These are phyloP conservation scores for Corinectria fuckeliana DNA, from an alignment of 2,329 filamentous ascomycete species.

Conservation along the genomic window DNA sequence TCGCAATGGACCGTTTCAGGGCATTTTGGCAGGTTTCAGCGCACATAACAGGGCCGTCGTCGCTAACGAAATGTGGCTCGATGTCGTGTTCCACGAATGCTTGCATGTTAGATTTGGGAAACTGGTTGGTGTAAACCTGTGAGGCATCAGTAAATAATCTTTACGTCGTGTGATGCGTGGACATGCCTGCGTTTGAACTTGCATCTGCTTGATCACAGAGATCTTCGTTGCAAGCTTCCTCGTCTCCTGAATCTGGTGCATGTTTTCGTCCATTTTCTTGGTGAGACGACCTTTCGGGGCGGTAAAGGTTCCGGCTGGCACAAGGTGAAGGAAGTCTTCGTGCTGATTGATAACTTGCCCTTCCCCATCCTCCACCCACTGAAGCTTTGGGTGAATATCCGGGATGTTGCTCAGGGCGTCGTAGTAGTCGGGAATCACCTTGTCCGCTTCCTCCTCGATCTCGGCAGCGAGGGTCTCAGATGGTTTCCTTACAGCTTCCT, in stretches of 20 bases:
- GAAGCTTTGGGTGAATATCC: constrained; percentile 77
- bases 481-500: constrained; percentile 54
- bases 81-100: constrained; percentile 88
- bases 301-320: constrained; percentile 77
- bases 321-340: constrained; percentile 81
- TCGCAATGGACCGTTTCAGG: constrained; percentile 87
- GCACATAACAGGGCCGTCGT: constrained; percentile 87
- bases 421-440: constrained; percentile 92
- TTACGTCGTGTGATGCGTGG: not conserved
- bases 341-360: constrained; percentile 88
- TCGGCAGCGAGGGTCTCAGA: constrained; percentile 88
- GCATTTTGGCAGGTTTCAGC: constrained; percentile 82
- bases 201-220: constrained; percentile 98
- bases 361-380: constrained; percentile 89
- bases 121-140: constrained; percentile 96
- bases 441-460: constrained; percentile 89
- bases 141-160: constrained; percentile 15
- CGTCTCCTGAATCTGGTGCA: constrained; percentile 95
- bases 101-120: constrained; percentile 92
- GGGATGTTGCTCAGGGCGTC: constrained; percentile 85
- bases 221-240: constrained; percentile 96
- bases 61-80: constrained; percentile 86
- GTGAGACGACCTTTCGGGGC: constrained; percentile 77
- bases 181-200: constrained; percentile 89
- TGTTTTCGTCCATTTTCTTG: constrained; percentile 86